Conservation (phyloP, 129 eudicot genomes). For the Centrapalus pauciflorus region DNA sequence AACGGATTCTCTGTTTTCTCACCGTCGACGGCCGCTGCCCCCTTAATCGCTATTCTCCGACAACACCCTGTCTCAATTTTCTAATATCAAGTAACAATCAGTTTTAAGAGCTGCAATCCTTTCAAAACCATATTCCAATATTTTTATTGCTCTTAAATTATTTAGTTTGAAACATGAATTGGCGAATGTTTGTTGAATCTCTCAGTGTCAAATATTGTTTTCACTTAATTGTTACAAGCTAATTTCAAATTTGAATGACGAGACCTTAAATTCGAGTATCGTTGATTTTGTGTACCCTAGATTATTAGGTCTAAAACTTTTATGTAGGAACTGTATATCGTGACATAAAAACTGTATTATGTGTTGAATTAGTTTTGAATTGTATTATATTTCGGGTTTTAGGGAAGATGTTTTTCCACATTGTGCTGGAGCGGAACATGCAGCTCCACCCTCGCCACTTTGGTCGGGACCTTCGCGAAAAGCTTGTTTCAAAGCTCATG, state of each 20-base stretch:
- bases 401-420: slow-evolving; percentile 73
- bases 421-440: slow-evolving; percentile 75
- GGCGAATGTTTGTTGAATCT: not conserved
- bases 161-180: not conserved
- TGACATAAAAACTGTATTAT: not conserved
- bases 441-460: slow-evolving; percentile 87
- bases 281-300: not conserved
- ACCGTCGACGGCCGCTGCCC: not conserved
- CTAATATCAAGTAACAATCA: not conserved
- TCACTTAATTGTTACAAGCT: not conserved
- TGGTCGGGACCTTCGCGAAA: slow-evolving; percentile 82
- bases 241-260: not conserved
- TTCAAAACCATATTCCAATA: not conserved
- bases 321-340: not conserved
- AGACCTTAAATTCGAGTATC: not conserved
- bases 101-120: not conserved
- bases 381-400: not conserved
- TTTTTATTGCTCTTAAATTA: not conserved
- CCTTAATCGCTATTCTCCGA: not conserved
- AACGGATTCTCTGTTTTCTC: not conserved
- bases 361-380: not conserved
- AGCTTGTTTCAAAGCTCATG: slow-evolving; percentile 78
- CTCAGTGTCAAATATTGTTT: not conserved
- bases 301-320: not conserved
- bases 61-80: not conserved